phyloP scores from a whole-genome alignment of 805 yeast genomes.

The Candida ponderosae region DNA sequence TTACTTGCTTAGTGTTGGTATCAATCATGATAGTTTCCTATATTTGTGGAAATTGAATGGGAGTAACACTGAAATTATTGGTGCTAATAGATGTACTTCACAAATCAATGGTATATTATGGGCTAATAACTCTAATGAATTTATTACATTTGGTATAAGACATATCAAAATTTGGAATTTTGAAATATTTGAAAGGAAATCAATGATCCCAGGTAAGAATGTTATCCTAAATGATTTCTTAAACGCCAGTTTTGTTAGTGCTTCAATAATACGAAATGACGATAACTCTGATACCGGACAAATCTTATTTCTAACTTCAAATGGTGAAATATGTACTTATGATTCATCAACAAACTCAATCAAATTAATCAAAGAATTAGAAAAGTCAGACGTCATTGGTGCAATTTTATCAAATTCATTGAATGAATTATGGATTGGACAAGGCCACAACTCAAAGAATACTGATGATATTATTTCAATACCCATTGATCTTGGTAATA shows the following conservation, averaged over 20 bases:
- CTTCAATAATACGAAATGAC: conserved; percentile 17
- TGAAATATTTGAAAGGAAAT: conserved; percentile 12
- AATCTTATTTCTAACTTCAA: conserved; percentile 16
- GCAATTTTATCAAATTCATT: background rate
- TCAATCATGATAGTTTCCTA: conserved; percentile 61
- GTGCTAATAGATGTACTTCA: conserved; percentile 58
- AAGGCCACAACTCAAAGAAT: conserved; percentile 2
- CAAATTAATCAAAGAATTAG: conserved; percentile 2
- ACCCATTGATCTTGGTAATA: background rate
- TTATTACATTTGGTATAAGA: conserved; percentile 55
- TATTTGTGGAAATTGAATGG: conserved; percentile 49
- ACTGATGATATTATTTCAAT: background rate
- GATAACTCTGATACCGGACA: too few species aligned
- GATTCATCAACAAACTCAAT: conserved; percentile 9
- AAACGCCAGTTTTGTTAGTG: conserved; percentile 39
- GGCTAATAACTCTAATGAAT: conserved; percentile 36
- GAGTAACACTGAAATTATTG: conserved; percentile 25
- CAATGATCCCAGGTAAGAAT: conserved; percentile 48
- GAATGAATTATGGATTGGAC: background rate
- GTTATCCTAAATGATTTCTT: conserved; percentile 44
- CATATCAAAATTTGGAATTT: conserved; percentile 57
- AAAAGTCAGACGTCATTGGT: background rate
- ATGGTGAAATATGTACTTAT: conserved; percentile 18
- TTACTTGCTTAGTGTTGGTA: conserved; percentile 52
- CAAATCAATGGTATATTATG: conserved; percentile 48